These are phyloP conservation scores for Diaporthe batatas DNA, from an alignment of 2,329 filamentous ascomycete genomes.

Conservation along the genomic window DNA sequence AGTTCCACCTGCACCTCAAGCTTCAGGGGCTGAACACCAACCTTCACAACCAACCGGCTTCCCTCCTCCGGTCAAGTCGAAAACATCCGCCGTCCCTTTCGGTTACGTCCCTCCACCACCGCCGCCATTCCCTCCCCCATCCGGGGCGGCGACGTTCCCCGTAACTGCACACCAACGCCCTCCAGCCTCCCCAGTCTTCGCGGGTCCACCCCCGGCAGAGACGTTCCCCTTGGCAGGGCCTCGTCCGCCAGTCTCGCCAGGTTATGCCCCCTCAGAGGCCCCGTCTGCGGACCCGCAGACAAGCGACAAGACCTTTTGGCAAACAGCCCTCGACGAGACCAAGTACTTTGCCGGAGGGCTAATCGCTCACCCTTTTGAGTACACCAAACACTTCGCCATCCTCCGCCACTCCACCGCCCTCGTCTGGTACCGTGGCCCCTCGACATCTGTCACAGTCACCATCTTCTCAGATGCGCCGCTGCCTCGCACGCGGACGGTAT, in stretches of 20 bases:
- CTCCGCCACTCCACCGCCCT: slow-evolving; percentile 75
- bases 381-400: slow-evolving; percentile 75
- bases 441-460: slow-evolving; percentile 74
- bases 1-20: neutral
- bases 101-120: neutral
- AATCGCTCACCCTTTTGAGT: slow-evolving; percentile 73
- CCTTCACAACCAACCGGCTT: slow-evolving; percentile 18
- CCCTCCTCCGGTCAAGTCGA: neutral
- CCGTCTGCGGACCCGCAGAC: neutral
- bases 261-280: neutral
- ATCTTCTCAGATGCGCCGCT: slow-evolving; percentile 72
- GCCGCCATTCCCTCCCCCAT: neutral
- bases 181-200: neutral
- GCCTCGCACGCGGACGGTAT: slow-evolving; percentile 70
- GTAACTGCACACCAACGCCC: slow-evolving; percentile 2
- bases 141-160: slow-evolving; percentile 6
- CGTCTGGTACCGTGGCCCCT: slow-evolving; percentile 75
- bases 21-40: neutral
- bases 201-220: slow-evolving; percentile 1
- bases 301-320: slow-evolving; percentile 54
- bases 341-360: slow-evolving; percentile 76
- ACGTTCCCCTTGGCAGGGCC: slow-evolving; percentile 3
- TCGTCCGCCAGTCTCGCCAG: slow-evolving; percentile 8
- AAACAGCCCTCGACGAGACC: slow-evolving; percentile 67
- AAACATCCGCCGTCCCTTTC: slow-evolving; percentile 14